phyloP scores from a whole-genome alignment of 768 basidiomycete genomes.

The Sporobolomyces phaffii region DNA sequence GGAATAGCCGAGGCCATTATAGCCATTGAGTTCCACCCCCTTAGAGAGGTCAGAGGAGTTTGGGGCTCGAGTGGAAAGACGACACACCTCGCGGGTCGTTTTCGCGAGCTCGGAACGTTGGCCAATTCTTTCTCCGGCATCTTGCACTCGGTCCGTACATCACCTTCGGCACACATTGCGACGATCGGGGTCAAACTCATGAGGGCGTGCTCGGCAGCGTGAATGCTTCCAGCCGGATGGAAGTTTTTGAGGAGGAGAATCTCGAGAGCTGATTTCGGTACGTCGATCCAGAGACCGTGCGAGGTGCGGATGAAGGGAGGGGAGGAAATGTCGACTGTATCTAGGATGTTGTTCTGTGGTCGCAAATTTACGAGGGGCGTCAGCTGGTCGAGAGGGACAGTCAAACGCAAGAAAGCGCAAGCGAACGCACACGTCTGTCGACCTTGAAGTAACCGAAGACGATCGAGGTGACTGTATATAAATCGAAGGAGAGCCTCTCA shows the following conservation, averaged over 20 bases:
- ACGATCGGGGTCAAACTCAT: conserved; percentile 60
- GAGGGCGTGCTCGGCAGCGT: conserved; percentile 76
- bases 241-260: conserved; percentile 57
- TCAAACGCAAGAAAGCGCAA: background rate
- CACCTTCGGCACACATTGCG: conserved; percentile 55
- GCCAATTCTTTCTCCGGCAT: conserved; percentile 42
- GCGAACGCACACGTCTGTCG: conserved; percentile 49
- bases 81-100: conserved; percentile 38
- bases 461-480: conserved; percentile 58
- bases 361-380: too few species aligned
- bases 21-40: background rate
- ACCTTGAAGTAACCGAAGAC: conserved; percentile 83
- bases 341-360: conserved; percentile 54
- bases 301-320: conserved; percentile 69
- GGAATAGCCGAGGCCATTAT: background rate
- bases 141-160: conserved; percentile 74
- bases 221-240: conserved; percentile 71
- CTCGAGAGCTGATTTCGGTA: conserved; percentile 55
- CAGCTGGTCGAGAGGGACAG: background rate
- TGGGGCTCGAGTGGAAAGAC: too few species aligned
- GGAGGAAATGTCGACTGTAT: conserved; percentile 69
- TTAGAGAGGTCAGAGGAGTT: background rate
- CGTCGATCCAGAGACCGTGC: conserved; percentile 72
- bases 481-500: conserved; percentile 18
- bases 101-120: conserved; percentile 33